phyloP scores from a whole-genome alignment of 163 green algal genomes.

The Chloromonas sp. region DNA sequence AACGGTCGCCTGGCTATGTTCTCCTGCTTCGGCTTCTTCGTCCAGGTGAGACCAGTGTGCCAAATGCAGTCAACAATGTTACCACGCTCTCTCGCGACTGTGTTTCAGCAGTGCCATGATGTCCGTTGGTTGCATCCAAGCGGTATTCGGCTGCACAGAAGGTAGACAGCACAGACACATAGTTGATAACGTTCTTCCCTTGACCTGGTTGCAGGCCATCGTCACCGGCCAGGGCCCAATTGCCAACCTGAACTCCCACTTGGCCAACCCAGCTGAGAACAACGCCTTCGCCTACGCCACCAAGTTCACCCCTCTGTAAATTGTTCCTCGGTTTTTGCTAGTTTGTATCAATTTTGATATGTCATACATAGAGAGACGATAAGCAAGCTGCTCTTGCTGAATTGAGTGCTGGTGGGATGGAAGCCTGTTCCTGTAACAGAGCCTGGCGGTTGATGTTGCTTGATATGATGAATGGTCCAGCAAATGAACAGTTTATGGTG shows the following conservation, averaged over 20 bases:
- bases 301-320: constrained; percentile 58
- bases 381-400: background rate
- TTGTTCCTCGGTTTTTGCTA: background rate
- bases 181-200: background rate
- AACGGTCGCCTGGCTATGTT: constrained; percentile 88
- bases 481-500: too few relatives aligned
- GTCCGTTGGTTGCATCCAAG: constrained; percentile 8
- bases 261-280: constrained; percentile 60
- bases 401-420: background rate
- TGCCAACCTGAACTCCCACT: constrained; percentile 67
- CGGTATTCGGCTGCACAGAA: background rate
- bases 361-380: background rate
- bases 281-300: constrained; percentile 72
- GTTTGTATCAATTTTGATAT: background rate
- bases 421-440: background rate
- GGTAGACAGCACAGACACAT: background rate
- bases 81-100: constrained; percentile 54
- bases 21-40: constrained; percentile 70
- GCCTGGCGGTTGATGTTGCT: too few relatives aligned
- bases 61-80: constrained; percentile 71
- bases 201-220: constrained; percentile 61
- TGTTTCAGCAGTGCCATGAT: constrained; percentile 8
- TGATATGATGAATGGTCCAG: too few relatives aligned
- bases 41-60: constrained; percentile 84
- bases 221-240: constrained; percentile 70